These are phyloP conservation scores for Cornus controversa DNA, from an alignment of 148 eudicot species.

Conservation along the genomic window DNA sequence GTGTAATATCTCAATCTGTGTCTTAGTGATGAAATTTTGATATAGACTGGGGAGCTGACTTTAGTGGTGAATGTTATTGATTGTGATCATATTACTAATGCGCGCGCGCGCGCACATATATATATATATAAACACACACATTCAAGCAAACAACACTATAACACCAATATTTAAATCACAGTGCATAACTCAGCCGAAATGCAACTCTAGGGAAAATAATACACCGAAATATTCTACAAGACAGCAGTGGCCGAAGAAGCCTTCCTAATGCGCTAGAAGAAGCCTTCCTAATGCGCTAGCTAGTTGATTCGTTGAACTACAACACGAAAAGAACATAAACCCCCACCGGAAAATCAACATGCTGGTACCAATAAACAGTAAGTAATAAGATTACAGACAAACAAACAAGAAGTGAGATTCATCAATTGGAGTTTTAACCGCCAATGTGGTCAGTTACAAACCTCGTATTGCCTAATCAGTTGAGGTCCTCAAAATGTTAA, in stretches of 20 bases:
- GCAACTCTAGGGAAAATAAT: constrained; percentile 10
- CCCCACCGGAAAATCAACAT: background rate
- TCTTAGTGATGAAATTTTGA: no score
- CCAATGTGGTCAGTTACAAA: constrained; percentile 22
- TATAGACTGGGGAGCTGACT: no score
- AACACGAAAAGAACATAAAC: constrained; percentile 14
- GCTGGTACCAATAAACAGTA: background rate
- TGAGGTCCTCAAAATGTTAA: constrained; percentile 3
- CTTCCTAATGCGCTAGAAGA: constrained; percentile 17
- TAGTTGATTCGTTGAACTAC: constrained; percentile 10
- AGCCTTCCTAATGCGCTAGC: constrained; percentile 20
- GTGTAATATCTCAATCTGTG: no score
- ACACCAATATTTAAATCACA: background rate
- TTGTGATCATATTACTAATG: no score
- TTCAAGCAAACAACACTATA: background rate
- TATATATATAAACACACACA: background rate
- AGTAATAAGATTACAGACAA: constrained; percentile 11
- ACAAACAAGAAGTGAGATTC: constrained; percentile 11
- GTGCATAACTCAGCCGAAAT: background rate
- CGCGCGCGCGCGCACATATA: no score
- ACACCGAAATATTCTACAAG: constrained; percentile 13
- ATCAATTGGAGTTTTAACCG: constrained; percentile 12
- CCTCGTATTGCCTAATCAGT: constrained; percentile 1
- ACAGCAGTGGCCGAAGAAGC: constrained; percentile 12
- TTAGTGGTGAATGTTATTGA: no score